phyloP scores from a whole-genome alignment of 164 flowering plant genomes.

The Kalanchoe fedtschenkoi region DNA sequence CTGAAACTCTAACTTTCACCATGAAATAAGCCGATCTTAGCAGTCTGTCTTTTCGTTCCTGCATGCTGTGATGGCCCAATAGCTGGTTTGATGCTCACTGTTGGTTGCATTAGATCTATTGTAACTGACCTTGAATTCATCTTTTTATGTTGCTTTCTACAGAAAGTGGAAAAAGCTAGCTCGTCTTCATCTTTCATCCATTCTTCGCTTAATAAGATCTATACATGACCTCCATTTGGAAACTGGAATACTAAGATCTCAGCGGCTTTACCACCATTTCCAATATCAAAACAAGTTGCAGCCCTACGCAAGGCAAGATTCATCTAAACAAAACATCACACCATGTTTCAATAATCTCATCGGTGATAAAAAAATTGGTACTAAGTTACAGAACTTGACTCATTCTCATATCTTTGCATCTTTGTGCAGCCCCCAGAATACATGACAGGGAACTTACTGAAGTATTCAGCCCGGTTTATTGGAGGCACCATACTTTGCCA shows the following conservation, averaged over 20 bases:
- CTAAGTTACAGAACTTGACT: neutral
- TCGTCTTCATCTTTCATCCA: conserved; percentile 79
- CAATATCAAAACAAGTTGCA: neutral
- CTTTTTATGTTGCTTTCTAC: conserved; percentile 10
- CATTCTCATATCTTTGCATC: neutral
- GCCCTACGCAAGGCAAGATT: neutral
- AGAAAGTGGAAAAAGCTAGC: conserved; percentile 82
- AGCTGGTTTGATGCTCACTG: neutral
- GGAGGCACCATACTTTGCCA: conserved; percentile 99
- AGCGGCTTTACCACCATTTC: too few species aligned
- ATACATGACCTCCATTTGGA: neutral
- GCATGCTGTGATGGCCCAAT: neutral
- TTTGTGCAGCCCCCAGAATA: conserved; percentile 81
- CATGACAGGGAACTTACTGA: conserved; percentile 79
- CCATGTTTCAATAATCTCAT: too few species aligned
- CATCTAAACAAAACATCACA: neutral
- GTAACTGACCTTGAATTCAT: neutral
- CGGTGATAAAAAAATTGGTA: too few species aligned
- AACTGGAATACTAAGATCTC: too few species aligned
- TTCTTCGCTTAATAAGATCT: conserved; percentile 70
- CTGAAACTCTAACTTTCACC: too few species aligned
- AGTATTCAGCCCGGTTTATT: conserved; percentile 86
- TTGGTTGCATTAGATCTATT: neutral
- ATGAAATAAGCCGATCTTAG: neutral
- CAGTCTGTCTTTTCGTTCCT: neutral